Conservation (phyloP, 257 asterid species). For the Plantago major region DNA sequence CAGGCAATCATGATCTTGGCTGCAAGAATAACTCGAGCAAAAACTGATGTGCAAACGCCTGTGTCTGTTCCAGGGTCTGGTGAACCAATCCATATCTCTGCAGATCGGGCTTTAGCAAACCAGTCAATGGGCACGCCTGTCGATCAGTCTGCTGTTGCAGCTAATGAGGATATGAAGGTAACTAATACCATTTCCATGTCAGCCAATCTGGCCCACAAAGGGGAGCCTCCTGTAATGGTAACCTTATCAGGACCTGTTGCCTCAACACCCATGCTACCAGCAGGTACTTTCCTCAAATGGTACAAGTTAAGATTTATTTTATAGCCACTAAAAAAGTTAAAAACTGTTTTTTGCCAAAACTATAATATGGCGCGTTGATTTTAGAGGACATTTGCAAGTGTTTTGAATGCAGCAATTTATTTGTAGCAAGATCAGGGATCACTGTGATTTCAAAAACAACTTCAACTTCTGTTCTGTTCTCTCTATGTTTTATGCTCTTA, state of each 20-base stretch:
- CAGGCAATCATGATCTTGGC: conserved; percentile 80
- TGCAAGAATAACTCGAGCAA: conserved; percentile 45
- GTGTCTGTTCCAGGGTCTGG: conserved; percentile 34
- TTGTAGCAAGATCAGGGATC: neutral
- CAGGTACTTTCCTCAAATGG: conserved; percentile 38
- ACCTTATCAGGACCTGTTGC: conserved; percentile 41
- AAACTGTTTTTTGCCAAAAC: neutral
- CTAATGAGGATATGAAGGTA: conserved; percentile 33
- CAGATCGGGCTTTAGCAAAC: conserved; percentile 9
- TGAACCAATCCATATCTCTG: conserved; percentile 24
- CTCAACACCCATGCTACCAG: conserved; percentile 34
- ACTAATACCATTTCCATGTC: conserved; percentile 32
- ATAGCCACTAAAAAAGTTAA: neutral
- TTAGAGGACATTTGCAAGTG: neutral
- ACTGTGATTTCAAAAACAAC: neutral
- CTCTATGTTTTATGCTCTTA: neutral
- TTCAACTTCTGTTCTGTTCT: neutral
- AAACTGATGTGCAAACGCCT: conserved; percentile 38
- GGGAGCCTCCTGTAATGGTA: conserved; percentile 41
- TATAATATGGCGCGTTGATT: neutral
- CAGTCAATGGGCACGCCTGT: conserved; percentile 43
- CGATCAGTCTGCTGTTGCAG: conserved; percentile 31
- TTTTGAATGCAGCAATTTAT: neutral
- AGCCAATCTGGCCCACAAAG: conserved; percentile 25
- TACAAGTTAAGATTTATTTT: neutral